Evolutionary conservation across 208 protist genomes (phyloP), one percentile per base, ranked within the genome.

Genomic region (Trypanosoma mega): DNA sequence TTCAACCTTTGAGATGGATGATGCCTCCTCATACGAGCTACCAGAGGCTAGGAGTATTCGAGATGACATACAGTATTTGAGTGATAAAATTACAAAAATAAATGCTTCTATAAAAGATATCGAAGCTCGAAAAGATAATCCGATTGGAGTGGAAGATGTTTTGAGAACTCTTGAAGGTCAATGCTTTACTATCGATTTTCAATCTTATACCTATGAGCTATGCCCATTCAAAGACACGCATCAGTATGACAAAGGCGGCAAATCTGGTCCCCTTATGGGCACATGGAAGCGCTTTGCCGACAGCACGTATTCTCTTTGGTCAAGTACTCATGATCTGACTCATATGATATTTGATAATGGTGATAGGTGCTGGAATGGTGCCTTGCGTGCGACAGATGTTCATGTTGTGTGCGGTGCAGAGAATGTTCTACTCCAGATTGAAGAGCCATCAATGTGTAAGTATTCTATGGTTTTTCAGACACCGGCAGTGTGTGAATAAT

Each of bases 401-500:
- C 75, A 78, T 26, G 54, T 91, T 3, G 72, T 90, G 0, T 93
- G 87, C 37, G 83, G 81, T 24, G 48, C 71, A 1, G 77, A 87
- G 31, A 85, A 86, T 54, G 76, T 76, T 23, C 54, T 91, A 5
- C 36, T 62, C 0, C 33, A 63, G n/a, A 57, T 84, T 3, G 81
- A 87, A 21, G 83, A 93, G 62, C 83, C 81, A 26, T 72, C 76
- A 27, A 78, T 87, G 72, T 93, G 87, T 58, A 71, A 57, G n/a
- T 93, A 93, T 59, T 45, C 31, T 41, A 79, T 93, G 72, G 70
- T 85, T 11, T 91, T 90, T 65, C 73, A 91, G 37, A 90, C 83
- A 9, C 83, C 83, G 9, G 83, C 81, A 0, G 43, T 82, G 27
- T 93, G 87, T 43, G 75, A 86, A 43, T 79, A 83, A 24, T 44